These are phyloP conservation scores for Xylariales sp. DNA, from an alignment of 2,329 filamentous ascomycete genomes.

Conservation along the genomic window DNA sequence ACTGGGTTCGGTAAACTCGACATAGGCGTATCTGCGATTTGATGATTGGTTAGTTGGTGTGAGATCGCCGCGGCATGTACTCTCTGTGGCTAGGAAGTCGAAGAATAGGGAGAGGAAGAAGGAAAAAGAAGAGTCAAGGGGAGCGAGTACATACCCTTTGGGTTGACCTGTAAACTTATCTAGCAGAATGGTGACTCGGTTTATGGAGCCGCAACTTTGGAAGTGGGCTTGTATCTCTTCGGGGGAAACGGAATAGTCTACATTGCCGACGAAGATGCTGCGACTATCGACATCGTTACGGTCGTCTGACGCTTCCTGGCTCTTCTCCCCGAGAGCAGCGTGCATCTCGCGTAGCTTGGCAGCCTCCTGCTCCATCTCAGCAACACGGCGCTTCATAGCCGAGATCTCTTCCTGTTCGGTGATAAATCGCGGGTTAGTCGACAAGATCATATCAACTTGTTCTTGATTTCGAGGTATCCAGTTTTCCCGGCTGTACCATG, in stretches of 20 bases:
- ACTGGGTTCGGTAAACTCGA: constrained; percentile 95
- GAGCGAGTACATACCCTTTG: constrained; percentile 91
- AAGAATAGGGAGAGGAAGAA: neutral
- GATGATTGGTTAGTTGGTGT: constrained; percentile 27
- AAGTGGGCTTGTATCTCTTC: constrained; percentile 99
- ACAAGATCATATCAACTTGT: constrained; percentile 33
- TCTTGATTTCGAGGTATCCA: constrained; percentile 26
- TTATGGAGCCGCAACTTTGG: constrained; percentile 96
- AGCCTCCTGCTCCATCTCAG: constrained; percentile 91
- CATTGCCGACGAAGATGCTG: constrained; percentile 98
- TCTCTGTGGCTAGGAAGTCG: neutral
- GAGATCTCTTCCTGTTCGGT: constrained; percentile 77
- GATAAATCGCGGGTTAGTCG: constrained; percentile 42
- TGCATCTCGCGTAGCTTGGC: constrained; percentile 90
- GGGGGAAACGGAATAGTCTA: constrained; percentile 95
- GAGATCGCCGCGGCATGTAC: neutral
- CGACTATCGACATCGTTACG: constrained; percentile 95
- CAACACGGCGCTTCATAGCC: constrained; percentile 87
- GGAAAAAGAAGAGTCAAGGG: neutral
- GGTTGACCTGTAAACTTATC: constrained; percentile 99
- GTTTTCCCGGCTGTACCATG: constrained; percentile 35
- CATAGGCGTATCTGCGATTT: constrained; percentile 88
- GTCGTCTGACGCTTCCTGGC: constrained; percentile 85
- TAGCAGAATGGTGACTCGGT: constrained; percentile 94
- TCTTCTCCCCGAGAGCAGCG: constrained; percentile 84